phyloP scores from a whole-genome alignment of 257 asterid species.

The Osmanthus fragrans region DNA sequence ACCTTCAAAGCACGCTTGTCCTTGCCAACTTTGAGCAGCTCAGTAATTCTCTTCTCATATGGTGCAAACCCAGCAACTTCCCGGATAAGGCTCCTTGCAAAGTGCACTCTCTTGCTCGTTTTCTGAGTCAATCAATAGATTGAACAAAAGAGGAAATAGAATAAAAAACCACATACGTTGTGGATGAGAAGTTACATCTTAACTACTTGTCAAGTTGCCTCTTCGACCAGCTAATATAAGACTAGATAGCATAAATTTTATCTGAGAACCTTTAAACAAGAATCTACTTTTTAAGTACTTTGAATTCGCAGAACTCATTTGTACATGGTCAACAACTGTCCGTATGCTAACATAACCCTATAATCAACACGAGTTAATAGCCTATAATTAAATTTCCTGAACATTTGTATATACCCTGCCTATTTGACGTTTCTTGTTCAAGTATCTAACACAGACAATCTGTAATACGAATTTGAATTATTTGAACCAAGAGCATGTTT shows the following conservation, averaged over 20 bases:
- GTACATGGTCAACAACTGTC: background rate
- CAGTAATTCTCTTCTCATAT: constrained; percentile 46
- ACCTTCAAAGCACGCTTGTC: constrained; percentile 53
- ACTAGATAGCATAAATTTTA: background rate
- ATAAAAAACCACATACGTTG: background rate
- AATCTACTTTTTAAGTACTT: background rate
- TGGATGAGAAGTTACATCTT: background rate
- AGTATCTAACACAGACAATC: background rate
- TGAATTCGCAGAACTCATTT: background rate
- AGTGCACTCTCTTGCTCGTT: constrained; percentile 46
- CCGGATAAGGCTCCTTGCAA: constrained; percentile 40
- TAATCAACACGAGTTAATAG: background rate
- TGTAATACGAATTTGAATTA: background rate
- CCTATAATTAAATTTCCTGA: background rate
- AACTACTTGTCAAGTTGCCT: background rate
- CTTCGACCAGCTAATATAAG: background rate
- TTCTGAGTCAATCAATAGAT: constrained; percentile 21
- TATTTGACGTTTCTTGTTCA: background rate
- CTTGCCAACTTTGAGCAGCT: constrained; percentile 47
- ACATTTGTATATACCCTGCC: background rate
- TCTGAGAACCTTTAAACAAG: background rate
- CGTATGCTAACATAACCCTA: background rate
- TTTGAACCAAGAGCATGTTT: background rate
- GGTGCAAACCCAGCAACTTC: constrained; percentile 56
- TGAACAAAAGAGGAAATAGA: background rate